Conservation (phyloP, 768 basidiomycete species). For the Phlebiopsis gigantea region DNA sequence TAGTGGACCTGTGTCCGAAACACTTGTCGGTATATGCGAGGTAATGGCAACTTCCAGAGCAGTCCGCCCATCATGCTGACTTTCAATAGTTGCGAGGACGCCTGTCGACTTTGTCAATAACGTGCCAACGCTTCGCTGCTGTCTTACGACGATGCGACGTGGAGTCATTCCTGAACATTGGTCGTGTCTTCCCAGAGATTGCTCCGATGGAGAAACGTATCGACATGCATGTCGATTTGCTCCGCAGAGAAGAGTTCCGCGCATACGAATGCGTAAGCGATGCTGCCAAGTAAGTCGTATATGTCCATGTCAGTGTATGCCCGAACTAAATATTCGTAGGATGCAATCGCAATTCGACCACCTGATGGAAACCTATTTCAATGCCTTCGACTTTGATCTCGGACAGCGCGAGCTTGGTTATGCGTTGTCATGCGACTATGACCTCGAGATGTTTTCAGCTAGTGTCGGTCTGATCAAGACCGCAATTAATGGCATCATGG, state of each 20-base stretch:
- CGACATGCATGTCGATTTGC: constrained; percentile 83
- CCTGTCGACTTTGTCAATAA: constrained; percentile 69
- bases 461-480: constrained; percentile 90
- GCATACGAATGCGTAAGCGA: constrained; percentile 93
- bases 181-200: constrained; percentile 79
- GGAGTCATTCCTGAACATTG: constrained; percentile 80
- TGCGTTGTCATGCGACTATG: constrained; percentile 77
- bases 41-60: too few relatives aligned
- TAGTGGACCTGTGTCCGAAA: constrained; percentile 75
- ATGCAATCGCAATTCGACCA: constrained; percentile 93
- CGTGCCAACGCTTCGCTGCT: constrained; percentile 88
- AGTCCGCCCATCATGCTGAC: too few relatives aligned
- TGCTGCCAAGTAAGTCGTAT: constrained; percentile 64
- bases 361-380: constrained; percentile 82
- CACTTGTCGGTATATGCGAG: constrained; percentile 92
- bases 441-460: constrained; percentile 91
- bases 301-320: too few relatives aligned
- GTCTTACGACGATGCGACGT: constrained; percentile 77
- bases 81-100: constrained; percentile 72
- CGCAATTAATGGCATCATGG: constrained; percentile 61
- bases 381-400: constrained; percentile 76
- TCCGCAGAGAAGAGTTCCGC: constrained; percentile 85
- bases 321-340: constrained; percentile 33
- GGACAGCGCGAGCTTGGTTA: constrained; percentile 88
- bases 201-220: constrained; percentile 86